Base-by-base conservation (phyloP, 177 flowering plant species). In the Telopea speciosissima region DNA sequence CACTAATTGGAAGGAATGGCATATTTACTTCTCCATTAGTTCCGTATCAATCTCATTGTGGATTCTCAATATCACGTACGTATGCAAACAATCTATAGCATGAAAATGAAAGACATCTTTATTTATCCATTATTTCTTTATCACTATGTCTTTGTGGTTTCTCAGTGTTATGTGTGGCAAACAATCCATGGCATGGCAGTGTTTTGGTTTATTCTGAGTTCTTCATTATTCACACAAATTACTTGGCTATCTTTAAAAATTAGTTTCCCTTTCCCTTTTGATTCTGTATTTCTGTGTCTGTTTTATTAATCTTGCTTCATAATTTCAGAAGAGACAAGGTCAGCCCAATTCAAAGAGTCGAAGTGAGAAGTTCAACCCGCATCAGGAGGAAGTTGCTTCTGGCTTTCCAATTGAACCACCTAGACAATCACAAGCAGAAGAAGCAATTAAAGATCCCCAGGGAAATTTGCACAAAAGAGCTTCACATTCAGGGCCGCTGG, bases 361-460 rank as follows among this genome's bases (percentile, higher is more conserved):
- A 68, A 95, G 99, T 76, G 97, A 95, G 84, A 88, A 85, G 84
- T 95, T 95, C 79, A 90, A 85, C 70, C 85, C 88, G 74, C 87
- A 85, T 68, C 90, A 81, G 16, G 99, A 92, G 82, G 99, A 95
- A 68, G 89, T 81, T 68, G 99, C 99, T 58, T 92, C 99, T 70
- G 97, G 99, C 45, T 95, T 95, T 74, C 97, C 97, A 24, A 90
- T 95, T 52, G 97, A 95, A 70, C 97, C 97, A 26, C 97, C 96
- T 21, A 86, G 94, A 73, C 89, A 84, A 70, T 85, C 93, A 11
- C 91, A 86, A 72, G 85, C 73, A 24, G 94, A 89, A 77, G 85
- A 85, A 74, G 66, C 79, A 69, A 73, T 70, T 22, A 78, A 63
- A 62, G 87, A 80, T 58, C 60, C 82, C 54, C 90, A 83, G 61